Evolutionary conservation across 2,329 filamentous ascomycete genomes (phyloP).

Genomic region (Volutella citrinella): DNA sequence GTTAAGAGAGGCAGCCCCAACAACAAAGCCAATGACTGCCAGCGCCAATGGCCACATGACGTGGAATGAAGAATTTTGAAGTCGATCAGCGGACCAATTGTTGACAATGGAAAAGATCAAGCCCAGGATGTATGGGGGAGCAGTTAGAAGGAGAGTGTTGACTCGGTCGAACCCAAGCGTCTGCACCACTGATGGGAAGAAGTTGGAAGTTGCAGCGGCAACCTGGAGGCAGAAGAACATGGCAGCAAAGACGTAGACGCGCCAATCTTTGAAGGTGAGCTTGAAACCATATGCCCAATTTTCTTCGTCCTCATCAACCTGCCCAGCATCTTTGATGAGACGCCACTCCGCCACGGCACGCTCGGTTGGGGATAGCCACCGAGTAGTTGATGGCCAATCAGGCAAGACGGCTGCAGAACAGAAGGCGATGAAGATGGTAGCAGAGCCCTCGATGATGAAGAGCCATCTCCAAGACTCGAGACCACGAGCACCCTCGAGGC

Average conservation of each 20-base stretch:
- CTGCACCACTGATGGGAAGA: conserved; percentile 10
- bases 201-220: conserved; percentile 8
- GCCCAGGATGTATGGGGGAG: conserved; percentile 8
- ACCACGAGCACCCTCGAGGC: conserved; percentile 8
- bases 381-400: conserved; percentile 9
- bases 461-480: conserved; percentile 10
- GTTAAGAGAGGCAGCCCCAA: conserved; percentile 5
- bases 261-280: conserved; percentile 11
- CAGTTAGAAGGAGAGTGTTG: conserved; percentile 6
- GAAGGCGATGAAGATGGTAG: conserved; percentile 8
- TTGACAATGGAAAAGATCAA: conserved; percentile 9
- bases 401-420: conserved; percentile 2
- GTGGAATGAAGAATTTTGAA: conserved; percentile 10
- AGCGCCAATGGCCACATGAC: conserved; percentile 10
- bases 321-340: conserved; percentile 9
- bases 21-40: conserved; percentile 7
- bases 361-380: conserved; percentile 8
- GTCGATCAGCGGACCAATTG: conserved; percentile 9
- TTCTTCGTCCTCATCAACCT: conserved; percentile 11
- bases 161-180: conserved; percentile 7
- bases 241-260: conserved; percentile 8
- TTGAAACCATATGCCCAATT: conserved; percentile 11
- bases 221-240: conserved; percentile 14
- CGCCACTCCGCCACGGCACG: conserved; percentile 10
- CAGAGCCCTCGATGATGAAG: conserved; percentile 10